These are phyloP conservation scores for Fusarium continuum DNA, from an alignment of 2,329 filamentous ascomycete genomes.

Conservation along the genomic window DNA sequence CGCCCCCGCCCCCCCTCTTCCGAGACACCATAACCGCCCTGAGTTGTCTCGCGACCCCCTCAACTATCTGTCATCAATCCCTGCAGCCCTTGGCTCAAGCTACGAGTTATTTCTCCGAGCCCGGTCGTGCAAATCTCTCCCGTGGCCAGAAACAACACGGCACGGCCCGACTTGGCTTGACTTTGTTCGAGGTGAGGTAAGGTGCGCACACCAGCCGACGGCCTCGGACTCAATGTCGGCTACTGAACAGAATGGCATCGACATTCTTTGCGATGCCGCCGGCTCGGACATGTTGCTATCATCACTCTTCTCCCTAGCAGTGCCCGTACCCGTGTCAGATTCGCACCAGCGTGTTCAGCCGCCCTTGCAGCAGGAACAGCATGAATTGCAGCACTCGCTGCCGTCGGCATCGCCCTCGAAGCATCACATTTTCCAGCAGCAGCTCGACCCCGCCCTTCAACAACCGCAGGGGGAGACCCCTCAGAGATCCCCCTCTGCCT, in stretches of 20 bases:
- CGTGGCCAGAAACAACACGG: conserved; percentile 6
- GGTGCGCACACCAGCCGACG: background rate
- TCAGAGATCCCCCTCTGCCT: conserved; percentile 17
- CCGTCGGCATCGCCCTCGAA: conserved; percentile 28
- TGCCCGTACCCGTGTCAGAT: conserved; percentile 30
- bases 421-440: conserved; percentile 29
- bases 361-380: conserved; percentile 30
- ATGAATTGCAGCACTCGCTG: conserved; percentile 27
- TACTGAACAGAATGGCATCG: conserved; percentile 42
- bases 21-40: conserved; percentile 23
- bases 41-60: conserved; percentile 29
- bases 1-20: conserved; percentile 32
- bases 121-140: background rate
- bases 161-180: conserved; percentile 16
- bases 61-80: conserved; percentile 2
- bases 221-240: conserved; percentile 31
- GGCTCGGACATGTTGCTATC: conserved; percentile 43
- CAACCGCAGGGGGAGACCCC: conserved; percentile 16
- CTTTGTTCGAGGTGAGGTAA: conserved; percentile 19
- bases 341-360: conserved; percentile 26
- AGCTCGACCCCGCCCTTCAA: conserved; percentile 30
- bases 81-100: conserved; percentile 8
- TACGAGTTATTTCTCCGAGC: background rate
- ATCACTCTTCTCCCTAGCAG: conserved; percentile 40
- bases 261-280: conserved; percentile 43